Percentiles rank a stretch among this genome's conserved stretches.
Conservation (phyloP, 768 basidiomycete species). For the Coprinopsis strossmayeri region DNA sequence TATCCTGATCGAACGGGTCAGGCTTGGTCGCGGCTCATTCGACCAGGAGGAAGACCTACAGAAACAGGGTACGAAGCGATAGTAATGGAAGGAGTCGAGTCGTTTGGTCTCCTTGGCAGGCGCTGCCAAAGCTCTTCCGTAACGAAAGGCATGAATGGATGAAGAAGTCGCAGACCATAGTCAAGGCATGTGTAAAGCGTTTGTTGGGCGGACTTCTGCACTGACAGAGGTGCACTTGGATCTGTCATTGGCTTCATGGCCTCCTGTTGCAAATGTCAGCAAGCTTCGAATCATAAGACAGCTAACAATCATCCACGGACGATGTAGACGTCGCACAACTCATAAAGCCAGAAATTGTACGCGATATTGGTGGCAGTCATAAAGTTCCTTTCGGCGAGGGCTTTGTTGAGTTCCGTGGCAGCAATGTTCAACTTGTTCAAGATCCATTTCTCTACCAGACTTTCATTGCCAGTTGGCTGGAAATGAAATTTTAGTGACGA, state of each 20-base stretch:
- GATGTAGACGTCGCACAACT: slow-evolving; percentile 99
- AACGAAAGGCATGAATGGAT: slow-evolving; percentile 99
- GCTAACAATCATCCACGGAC: slow-evolving; percentile 35
- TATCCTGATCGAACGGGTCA: slow-evolving; percentile 36
- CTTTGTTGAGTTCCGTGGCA: slow-evolving; percentile 65
- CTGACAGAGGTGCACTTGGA: slow-evolving; percentile 52
- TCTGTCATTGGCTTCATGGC: slow-evolving; percentile 99
- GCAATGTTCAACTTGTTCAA: slow-evolving; percentile 89
- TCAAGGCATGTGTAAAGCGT: slow-evolving; percentile 95
- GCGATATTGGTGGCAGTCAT: slow-evolving; percentile 82
- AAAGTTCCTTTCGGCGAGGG: slow-evolving; percentile 81
- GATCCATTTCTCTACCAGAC: slow-evolving; percentile 92
- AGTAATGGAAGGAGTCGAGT: slow-evolving; percentile 85
- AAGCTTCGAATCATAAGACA: neutral
- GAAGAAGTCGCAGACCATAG: slow-evolving; percentile 79
- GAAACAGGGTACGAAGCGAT: slow-evolving; percentile 73
- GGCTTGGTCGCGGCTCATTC: neutral
- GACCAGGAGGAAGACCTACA: slow-evolving; percentile 42
- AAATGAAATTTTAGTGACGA: neutral
- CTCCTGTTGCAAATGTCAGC: slow-evolving; percentile 49
- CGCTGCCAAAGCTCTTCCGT: slow-evolving; percentile 99
- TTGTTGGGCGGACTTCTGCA: slow-evolving; percentile 83
- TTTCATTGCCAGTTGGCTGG: slow-evolving; percentile 85
- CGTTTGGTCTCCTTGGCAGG: slow-evolving; percentile 77
- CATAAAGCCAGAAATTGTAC: slow-evolving; percentile 97